phyloP scores from a whole-genome alignment of 1,139 yeast species.

The Suhomyces bribrorum region DNA sequence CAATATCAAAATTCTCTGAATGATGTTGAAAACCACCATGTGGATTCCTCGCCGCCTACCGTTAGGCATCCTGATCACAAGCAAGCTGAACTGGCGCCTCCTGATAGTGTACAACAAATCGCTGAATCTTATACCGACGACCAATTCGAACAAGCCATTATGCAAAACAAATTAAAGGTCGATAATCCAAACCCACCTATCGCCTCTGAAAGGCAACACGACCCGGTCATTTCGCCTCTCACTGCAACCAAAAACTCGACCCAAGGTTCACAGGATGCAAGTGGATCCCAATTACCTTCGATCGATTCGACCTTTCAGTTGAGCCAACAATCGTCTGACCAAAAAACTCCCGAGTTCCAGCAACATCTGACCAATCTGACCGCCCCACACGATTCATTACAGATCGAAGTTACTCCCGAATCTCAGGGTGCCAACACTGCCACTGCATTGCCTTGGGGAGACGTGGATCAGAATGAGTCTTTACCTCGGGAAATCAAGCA shows the following conservation, averaged over 20 bases:
- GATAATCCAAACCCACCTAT: constrained; percentile 4
- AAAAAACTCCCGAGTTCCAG: not conserved
- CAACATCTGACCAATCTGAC: not conserved
- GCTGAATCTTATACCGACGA: not conserved
- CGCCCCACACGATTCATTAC: no score
- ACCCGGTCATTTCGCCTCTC: constrained; percentile 5
- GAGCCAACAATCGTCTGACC: not conserved
- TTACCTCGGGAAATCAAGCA: constrained; percentile 6
- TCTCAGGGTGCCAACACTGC: not conserved
- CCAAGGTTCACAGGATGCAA: not conserved
- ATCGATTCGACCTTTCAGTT: constrained; percentile 3
- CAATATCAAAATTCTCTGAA: no score
- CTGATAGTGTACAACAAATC: not conserved
- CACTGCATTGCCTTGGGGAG: constrained; percentile 11
- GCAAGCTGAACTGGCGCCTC: not conserved
- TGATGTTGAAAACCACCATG: no score
- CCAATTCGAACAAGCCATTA: constrained; percentile 16
- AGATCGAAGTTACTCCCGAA: no score
- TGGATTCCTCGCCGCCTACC: no score
- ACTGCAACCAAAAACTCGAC: not conserved
- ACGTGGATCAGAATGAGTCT: not conserved
- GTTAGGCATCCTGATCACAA: no score
- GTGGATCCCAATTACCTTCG: constrained; percentile 1
- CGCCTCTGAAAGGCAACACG: not conserved
- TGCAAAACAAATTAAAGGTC: constrained; percentile 13